Evolutionary conservation across 768 basidiomycete genomes (phyloP).

Genomic region (Leccinum longicurvipes): DNA sequence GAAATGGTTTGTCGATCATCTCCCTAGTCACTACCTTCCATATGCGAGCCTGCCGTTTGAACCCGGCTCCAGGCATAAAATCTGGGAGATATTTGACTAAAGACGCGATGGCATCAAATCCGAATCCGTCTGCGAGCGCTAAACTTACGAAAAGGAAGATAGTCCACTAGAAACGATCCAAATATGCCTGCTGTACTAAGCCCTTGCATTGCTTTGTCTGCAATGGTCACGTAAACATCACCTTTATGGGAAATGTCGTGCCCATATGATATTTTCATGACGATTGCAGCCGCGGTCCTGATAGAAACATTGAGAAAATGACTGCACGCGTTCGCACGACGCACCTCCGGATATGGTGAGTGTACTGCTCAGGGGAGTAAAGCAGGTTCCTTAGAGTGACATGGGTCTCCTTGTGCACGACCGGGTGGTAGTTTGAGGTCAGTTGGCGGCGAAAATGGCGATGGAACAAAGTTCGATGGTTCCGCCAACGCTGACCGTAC

Average conservation of each 20-base stretch:
- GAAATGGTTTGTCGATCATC: conserved; percentile 35
- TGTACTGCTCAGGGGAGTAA: conserved; percentile 35
- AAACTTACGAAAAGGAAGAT: conserved; percentile 30
- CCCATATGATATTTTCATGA: conserved; percentile 43
- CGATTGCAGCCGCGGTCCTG: conserved; percentile 37
- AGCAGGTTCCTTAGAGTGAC: conserved; percentile 38
- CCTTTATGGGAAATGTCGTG: conserved; percentile 35
- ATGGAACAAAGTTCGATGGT: conserved; percentile 38
- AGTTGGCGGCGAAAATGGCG: conserved; percentile 34
- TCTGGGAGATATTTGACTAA: conserved; percentile 47
- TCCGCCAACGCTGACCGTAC: conserved; percentile 36
- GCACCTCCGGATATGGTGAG: conserved; percentile 36
- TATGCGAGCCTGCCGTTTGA: conserved; percentile 43
- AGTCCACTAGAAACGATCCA: conserved; percentile 43
- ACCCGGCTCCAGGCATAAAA: conserved; percentile 47
- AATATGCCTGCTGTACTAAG: conserved; percentile 39
- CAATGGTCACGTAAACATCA: conserved; percentile 40
- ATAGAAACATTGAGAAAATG: neutral
- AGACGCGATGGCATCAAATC: neutral
- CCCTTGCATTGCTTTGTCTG: conserved; percentile 36
- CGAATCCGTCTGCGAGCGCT: neutral
- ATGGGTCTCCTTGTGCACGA: conserved; percentile 35
- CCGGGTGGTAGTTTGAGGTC: conserved; percentile 25
- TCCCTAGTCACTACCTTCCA: conserved; percentile 35
- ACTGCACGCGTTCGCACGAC: neutral